Percentiles rank a stretch among this genome's conserved stretches.
Evolutionary conservation across 352 stramenopile genomes (phyloP).

Genomic region (Phytophthora cryptogea): DNA sequence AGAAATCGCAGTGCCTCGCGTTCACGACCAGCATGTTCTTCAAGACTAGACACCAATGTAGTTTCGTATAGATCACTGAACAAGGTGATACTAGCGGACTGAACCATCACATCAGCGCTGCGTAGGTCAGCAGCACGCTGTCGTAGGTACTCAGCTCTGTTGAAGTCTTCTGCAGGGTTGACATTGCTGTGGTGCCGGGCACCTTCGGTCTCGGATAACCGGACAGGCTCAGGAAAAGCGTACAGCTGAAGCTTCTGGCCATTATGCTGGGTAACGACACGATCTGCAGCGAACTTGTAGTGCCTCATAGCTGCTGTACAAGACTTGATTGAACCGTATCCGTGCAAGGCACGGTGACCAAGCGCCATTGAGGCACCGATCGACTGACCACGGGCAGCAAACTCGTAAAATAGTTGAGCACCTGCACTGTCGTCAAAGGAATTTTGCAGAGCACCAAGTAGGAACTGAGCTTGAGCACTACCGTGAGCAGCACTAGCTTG

Average conservation of each 20-base stretch:
- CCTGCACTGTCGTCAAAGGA: constrained; percentile 15
- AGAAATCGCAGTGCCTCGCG: constrained; percentile 51
- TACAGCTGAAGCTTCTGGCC: constrained; percentile 34
- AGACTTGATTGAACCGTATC: constrained; percentile 48
- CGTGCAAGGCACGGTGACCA: constrained; percentile 66
- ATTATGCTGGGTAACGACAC: constrained; percentile 40
- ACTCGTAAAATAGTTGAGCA: constrained; percentile 59
- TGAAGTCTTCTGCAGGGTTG: constrained; percentile 38
- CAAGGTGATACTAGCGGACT: constrained; percentile 57
- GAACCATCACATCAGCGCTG: constrained; percentile 43
- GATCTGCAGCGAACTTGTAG: constrained; percentile 78
- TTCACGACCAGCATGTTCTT: constrained; percentile 32
- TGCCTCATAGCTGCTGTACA: constrained; percentile 64
- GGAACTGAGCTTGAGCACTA: constrained; percentile 48
- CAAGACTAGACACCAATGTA: constrained; percentile 10
- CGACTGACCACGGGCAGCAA: constrained; percentile 50
- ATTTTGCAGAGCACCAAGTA: constrained; percentile 39
- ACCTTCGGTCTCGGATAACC: constrained; percentile 44
- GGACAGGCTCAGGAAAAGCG: constrained; percentile 32
- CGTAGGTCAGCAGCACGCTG: constrained; percentile 36
- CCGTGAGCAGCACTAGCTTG: constrained; percentile 41
- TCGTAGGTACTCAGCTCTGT: constrained; percentile 55
- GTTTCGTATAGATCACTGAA: constrained; percentile 54
- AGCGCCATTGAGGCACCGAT: constrained; percentile 63
- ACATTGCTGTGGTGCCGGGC: constrained; percentile 20